A percentile compares a stretch with the other conserved stretches of the same genome.
phyloP scores from a whole-genome alignment of 495 filamentous ascomycete genomes.

The Podospora tetraspora region DNA sequence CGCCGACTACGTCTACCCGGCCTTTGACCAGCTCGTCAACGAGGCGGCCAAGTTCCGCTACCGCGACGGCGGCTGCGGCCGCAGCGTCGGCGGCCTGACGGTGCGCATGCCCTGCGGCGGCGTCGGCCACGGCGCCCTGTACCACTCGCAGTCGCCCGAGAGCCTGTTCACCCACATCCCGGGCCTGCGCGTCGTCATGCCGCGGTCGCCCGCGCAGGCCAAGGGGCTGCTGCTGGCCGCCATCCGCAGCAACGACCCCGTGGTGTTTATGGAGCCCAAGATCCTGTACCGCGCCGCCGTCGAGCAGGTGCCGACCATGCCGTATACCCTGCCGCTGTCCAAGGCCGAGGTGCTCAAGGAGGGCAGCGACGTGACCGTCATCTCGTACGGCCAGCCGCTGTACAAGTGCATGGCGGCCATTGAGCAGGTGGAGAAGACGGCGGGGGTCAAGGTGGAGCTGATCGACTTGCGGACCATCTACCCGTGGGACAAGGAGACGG shows the following conservation, averaged over 20 bases:
- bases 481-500: conserved; percentile 86
- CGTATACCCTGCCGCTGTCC: conserved; percentile 79
- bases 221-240: conserved; percentile 85
- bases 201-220: conserved; percentile 82
- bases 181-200: conserved; percentile 83
- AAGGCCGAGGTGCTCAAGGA: conserved; percentile 85
- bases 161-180: conserved; percentile 89
- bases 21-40: conserved; percentile 96
- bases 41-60: conserved; percentile 93
- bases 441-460: conserved; percentile 77
- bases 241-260: conserved; percentile 79
- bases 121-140: conserved; percentile 93
- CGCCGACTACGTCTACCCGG: conserved; percentile 94
- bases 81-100: conserved; percentile 71
- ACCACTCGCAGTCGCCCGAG: conserved; percentile 93
- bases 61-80: conserved; percentile 67
- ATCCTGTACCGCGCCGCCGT: conserved; percentile 90
- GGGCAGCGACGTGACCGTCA: conserved; percentile 76
- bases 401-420: conserved; percentile 83
- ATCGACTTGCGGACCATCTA: conserved; percentile 91
- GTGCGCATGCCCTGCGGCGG: conserved; percentile 91
- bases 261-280: conserved; percentile 97
- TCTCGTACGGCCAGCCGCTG: conserved; percentile 88
- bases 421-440: conserved; percentile 69
- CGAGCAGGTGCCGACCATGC: conserved; percentile 81